Conservation (phyloP, 2,329 filamentous ascomycete species). For the Blumeria graminis region DNA sequence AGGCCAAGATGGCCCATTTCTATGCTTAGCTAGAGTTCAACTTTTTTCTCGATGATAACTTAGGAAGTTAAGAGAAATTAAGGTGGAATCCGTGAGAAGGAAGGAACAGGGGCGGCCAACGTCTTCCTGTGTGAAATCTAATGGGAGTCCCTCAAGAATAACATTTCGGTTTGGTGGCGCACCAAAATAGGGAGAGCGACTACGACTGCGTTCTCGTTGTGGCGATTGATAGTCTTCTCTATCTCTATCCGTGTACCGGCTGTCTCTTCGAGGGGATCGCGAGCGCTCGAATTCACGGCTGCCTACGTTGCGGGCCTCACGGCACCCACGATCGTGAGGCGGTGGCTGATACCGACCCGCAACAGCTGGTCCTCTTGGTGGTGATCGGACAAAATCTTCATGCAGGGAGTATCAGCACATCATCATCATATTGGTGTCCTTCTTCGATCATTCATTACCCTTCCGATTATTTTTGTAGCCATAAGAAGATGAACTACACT, state of each 20-base stretch:
- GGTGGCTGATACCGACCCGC: conserved; percentile 6
- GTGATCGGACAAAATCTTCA: conserved; percentile 15
- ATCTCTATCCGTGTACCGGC: conserved; percentile 15
- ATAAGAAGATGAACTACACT: conserved; percentile 8
- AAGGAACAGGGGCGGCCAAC: conserved; percentile 21
- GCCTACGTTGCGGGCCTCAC: conserved; percentile 13
- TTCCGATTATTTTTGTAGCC: conserved; percentile 14
- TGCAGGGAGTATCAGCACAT: conserved; percentile 15
- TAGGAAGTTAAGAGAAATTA: conserved; percentile 10
- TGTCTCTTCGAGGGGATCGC: conserved; percentile 15
- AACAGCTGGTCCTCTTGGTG: conserved; percentile 9
- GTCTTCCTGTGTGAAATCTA: conserved; percentile 24
- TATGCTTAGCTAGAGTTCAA: conserved; percentile 17
- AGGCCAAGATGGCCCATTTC: conserved; percentile 14
- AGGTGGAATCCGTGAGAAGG: conserved; percentile 6
- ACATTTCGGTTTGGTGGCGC: conserved; percentile 24
- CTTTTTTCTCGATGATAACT: conserved; percentile 14
- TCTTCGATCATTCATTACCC: conserved; percentile 16
- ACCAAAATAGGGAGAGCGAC: conserved; percentile 14
- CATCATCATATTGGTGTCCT: conserved; percentile 8
- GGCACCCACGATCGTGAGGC: conserved; percentile 9
- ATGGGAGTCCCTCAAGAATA: conserved; percentile 29
- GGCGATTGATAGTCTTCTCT: conserved; percentile 15
- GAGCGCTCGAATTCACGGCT: conserved; percentile 18
- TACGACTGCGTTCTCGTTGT: conserved; percentile 11